Conservation (phyloP, 2,329 filamentous ascomycete species). For the Neurospora crassa region DNA sequence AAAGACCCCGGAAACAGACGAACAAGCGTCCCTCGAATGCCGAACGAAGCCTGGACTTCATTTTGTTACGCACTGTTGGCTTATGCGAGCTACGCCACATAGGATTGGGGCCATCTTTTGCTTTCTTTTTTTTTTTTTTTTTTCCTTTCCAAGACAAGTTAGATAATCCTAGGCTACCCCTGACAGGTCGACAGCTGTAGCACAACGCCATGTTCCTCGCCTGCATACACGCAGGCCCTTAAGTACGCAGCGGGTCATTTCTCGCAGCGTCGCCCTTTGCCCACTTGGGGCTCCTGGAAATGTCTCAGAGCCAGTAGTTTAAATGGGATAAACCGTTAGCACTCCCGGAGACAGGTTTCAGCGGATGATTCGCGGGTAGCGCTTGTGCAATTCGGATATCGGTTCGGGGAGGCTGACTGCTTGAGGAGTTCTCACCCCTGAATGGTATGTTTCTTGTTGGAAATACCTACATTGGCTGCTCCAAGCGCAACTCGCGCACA, state of each 20-base stretch:
- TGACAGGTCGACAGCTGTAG: background rate
- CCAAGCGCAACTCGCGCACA: background rate
- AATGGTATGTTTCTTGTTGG: background rate
- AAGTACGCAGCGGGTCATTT: background rate
- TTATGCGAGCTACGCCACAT: background rate
- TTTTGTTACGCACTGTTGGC: background rate
- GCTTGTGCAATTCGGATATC: background rate
- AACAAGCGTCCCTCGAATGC: background rate
- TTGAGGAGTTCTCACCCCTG: background rate
- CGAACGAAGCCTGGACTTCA: background rate
- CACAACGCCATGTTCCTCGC: background rate
- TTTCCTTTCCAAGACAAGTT: background rate
- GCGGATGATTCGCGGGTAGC: background rate
- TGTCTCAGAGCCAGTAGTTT: background rate
- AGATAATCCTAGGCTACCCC: background rate
- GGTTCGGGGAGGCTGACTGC: background rate
- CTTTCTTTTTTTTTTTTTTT: background rate
- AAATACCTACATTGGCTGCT: background rate
- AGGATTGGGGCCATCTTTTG: background rate
- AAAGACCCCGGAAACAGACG: background rate
- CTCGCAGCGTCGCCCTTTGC: background rate
- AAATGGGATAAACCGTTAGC: background rate
- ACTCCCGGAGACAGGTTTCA: background rate
- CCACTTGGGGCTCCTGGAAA: background rate
- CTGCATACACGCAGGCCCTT: background rate